Base-by-base conservation (phyloP, 257 asterid species). In the Hygrophila difformis region DNA sequence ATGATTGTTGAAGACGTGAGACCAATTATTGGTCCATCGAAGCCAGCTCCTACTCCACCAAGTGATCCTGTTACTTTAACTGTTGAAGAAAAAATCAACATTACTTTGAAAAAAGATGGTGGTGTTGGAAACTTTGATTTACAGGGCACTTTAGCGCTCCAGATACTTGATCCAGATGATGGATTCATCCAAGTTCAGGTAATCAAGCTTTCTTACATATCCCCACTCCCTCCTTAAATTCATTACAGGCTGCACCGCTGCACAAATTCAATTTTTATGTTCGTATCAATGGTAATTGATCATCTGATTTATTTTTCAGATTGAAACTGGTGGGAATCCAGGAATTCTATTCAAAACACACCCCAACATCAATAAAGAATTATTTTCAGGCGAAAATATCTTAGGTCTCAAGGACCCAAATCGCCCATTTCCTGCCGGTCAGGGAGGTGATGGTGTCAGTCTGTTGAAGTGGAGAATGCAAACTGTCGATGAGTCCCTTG, bases 381-480 rank as follows among this genome's bases (percentile, higher is more conserved):
- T 87, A 50, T 87, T 76, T 61, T 70, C 76, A n/a, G 67, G 70
- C 55, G 89, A 84, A 57, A 87, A 76, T 64, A 78, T 87, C 47
- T 70, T 87, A 62, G 95, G 88, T 44, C 84, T 71, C 26, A 87
- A 82, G 74, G 97, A 84, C 65, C 71, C 87, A 9, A 76, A 62
- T 62, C 71, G 88, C 47, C 85, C 95, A 24, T 87, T 87, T 58
- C 97, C 97, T 10, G 18, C 82, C 49, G 75, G 70, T 35, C 97
- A 84, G 67, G 57, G 77, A 36, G 87, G 93, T 55, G 95, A 81
- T 53, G 97, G 97, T 23, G 82, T 84, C 53, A 52, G 75, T 67
- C 76, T 87, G 60, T 65, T 87, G 73, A 81, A 68, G 64, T 84
- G 97, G 97, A 84, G 97, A 76, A 81, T 81, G 97, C 94, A 88